Evolutionary conservation across 1,284 basidiomycete genomes (phyloP).

Genomic region (Trametes pubescens): DNA sequence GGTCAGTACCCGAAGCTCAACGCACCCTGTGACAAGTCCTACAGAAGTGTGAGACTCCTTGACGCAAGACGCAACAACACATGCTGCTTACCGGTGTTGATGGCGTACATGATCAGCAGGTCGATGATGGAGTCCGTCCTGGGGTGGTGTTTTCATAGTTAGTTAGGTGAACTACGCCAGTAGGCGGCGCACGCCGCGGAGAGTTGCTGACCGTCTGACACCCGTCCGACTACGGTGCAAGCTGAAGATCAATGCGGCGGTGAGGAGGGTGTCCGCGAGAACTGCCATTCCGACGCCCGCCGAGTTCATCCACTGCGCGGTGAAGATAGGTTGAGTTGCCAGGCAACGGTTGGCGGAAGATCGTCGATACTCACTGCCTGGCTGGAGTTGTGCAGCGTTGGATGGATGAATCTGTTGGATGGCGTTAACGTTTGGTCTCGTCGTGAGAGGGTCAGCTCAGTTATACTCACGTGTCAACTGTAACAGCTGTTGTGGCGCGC

Average conservation of each 20-base stretch:
- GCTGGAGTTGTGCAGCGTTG: conserved; percentile 22
- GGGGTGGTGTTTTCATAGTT: background rate
- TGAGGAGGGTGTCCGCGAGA: conserved; percentile 28
- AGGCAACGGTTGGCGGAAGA: background rate
- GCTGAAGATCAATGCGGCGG: conserved; percentile 23
- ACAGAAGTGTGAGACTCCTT: background rate
- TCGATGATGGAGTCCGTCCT: conserved; percentile 31
- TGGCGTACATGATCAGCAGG: conserved; percentile 28
- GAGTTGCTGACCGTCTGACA: conserved; percentile 17
- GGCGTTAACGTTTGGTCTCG: background rate
- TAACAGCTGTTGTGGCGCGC: conserved; percentile 18
- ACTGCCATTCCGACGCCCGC: conserved; percentile 28
- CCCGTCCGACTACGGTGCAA: conserved; percentile 27
- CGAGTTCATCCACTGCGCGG: conserved; percentile 29
- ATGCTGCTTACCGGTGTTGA: conserved; percentile 23
- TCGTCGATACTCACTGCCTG: conserved; percentile 21
- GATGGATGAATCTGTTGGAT: conserved; percentile 15
- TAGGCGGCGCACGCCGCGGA: background rate
- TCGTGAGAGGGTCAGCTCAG: background rate
- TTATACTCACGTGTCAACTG: conserved; percentile 19
- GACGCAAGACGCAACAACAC: background rate
- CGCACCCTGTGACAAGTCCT: conserved; percentile 28
- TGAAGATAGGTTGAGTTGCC: background rate
- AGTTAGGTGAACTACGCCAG: background rate
- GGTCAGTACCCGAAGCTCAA: background rate